Conservation (phyloP, 345 rosid species). For the Triadica sebifera region DNA sequence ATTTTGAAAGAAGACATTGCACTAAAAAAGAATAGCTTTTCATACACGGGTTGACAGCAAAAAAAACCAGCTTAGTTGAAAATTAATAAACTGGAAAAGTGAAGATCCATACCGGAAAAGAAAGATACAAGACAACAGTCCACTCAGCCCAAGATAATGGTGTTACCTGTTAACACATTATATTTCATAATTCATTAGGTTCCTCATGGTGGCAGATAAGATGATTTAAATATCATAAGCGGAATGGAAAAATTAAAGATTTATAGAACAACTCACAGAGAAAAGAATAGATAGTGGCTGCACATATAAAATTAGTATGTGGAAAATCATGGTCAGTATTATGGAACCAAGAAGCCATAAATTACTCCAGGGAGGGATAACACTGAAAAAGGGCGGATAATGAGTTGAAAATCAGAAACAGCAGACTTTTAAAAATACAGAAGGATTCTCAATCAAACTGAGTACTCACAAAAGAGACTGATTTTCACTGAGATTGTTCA, state of each 20-base stretch:
- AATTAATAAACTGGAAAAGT: not conserved
- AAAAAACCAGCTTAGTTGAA: not conserved
- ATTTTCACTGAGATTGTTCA: constrained; percentile 98
- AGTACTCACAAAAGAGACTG: constrained; percentile 88
- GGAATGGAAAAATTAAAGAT: constrained; percentile 9
- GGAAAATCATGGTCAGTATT: constrained; percentile 86
- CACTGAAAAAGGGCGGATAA: constrained; percentile 44
- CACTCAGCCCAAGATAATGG: constrained; percentile 95
- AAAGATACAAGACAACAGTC: constrained; percentile 80
- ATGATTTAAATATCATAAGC: not conserved
- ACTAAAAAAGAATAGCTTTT: not conserved
- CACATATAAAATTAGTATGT: constrained; percentile 73
- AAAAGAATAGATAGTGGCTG: constrained; percentile 84
- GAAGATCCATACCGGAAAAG: constrained; percentile 67
- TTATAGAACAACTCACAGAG: constrained; percentile 64
- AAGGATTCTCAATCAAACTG: constrained; percentile 1
- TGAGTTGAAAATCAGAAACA: not conserved
- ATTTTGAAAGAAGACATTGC: not conserved
- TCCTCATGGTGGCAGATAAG: constrained; percentile 5
- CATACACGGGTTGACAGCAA: not conserved
- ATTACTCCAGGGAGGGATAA: constrained; percentile 97
- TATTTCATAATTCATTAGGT: constrained; percentile 21
- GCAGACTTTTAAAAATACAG: not conserved
- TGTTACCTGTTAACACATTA: constrained; percentile 64
- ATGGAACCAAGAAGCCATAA: constrained; percentile 95